These are phyloP conservation scores for Pezizomycotina sp. DNA, from an alignment of 2,329 filamentous ascomycete species.

Conservation along the genomic window DNA sequence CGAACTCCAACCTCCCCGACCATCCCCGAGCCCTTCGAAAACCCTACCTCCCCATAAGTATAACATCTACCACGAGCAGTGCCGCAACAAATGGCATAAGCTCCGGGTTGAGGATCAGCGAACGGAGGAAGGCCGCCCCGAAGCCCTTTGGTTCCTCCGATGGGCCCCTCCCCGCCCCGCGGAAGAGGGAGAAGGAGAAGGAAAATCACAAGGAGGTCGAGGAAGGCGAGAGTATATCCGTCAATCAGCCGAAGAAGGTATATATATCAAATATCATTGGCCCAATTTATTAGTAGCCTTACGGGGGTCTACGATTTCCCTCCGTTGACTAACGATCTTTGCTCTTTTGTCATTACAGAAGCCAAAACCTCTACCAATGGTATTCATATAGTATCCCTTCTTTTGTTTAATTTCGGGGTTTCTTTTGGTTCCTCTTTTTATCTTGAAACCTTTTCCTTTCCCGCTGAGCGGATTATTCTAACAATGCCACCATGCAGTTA, in stretches of 20 bases:
- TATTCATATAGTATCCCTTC: slow-evolving; percentile 17
- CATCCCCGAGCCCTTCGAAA: slow-evolving; percentile 19
- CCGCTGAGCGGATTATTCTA: not conserved
- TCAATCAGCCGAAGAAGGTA: slow-evolving; percentile 18
- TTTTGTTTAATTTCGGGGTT: slow-evolving; percentile 7
- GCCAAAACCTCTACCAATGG: slow-evolving; percentile 19
- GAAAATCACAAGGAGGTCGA: slow-evolving; percentile 18
- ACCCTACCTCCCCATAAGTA: slow-evolving; percentile 13
- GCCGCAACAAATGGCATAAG: slow-evolving; percentile 10
- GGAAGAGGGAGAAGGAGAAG: slow-evolving; percentile 14
- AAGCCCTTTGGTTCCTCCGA: slow-evolving; percentile 18
- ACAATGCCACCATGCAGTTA: slow-evolving; percentile 36
- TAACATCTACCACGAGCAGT: slow-evolving; percentile 13
- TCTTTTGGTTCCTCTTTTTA: slow-evolving; percentile 14
- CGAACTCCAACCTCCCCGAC: no score
- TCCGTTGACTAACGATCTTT: slow-evolving; percentile 7
- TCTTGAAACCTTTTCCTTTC: not conserved
- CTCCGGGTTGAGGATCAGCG: slow-evolving; percentile 11
- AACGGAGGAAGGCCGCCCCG: slow-evolving; percentile 13
- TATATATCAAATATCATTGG: not conserved
- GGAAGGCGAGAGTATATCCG: slow-evolving; percentile 13
- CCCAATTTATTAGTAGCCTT: not conserved
- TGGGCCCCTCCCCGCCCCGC: slow-evolving; percentile 4
- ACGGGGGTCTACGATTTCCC: not conserved
- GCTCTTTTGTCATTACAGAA: slow-evolving; percentile 10